Base-by-base conservation (phyloP, 805 yeast genomes). In the Barnettozyma populi region DNA sequence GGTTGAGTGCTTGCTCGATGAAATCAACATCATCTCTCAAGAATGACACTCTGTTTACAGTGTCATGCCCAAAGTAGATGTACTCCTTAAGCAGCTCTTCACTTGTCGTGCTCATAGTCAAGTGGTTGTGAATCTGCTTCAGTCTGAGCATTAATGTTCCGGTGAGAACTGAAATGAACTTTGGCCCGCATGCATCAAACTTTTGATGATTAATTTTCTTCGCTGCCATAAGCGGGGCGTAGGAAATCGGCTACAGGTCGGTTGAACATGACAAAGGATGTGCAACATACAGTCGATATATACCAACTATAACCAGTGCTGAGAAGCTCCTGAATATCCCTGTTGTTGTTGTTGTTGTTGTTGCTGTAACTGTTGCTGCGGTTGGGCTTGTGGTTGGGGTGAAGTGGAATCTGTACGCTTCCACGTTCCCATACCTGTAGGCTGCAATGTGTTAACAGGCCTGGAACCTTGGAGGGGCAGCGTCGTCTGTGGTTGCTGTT, bases 41-140 rank as follows among this genome's bases (percentile, higher is more conserved):
- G 53, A 80, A 80, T 2, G 83, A 77, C 2, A 80, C 80, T 49
- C 86, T 61, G 59, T 80, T 80, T 43, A 80, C 67, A 21, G 70
- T 74, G 51, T 77, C 80, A 21, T 68, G 66, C 4, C 82, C 83
- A 55, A 75, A 80, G 56, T 54, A 61, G 41, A 59, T 55, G 35
- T 47, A 42, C 21, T 44, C 42, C 45, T 45, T 25, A 11, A 45
- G 41, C 37, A 45, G 36, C n/a, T 46, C 44, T 7, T 20, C 41
- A 14, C 14, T 31, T 41, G 20, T 4, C 7, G 29, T 13, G 41
- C 20, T 31, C 48, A 46, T 38, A 21, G 44, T 39, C 16, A 45
- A 34, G n/a, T 45, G 47, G 5, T 25, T 18, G 9, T 39, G 43
- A 19, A 45, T 45, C 43, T 39, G 31, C 21, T 32, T 18, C 10